Percentiles rank a stretch among this genome's conserved stretches.
Conservation (phyloP, 352 stramenopile genomes). For the Thalassiosira allenii region DNA sequence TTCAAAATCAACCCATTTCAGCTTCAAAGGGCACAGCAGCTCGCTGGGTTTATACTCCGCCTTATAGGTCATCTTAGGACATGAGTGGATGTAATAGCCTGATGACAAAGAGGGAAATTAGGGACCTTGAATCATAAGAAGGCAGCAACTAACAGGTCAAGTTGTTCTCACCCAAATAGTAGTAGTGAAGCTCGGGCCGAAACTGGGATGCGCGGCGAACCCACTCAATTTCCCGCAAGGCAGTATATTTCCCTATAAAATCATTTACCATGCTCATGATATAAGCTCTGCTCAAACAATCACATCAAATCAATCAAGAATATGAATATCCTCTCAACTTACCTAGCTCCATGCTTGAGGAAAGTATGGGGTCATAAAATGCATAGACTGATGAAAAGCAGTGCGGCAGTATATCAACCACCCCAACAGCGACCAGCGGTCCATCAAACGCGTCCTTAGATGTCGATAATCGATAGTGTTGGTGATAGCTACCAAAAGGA, state of each 20-base stretch:
- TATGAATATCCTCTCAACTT: no score
- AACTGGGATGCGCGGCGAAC: conserved; percentile 45
- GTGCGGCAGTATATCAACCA: conserved; percentile 84
- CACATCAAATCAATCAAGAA: no score
- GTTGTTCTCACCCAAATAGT: conserved; percentile 76
- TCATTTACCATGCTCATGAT: no score
- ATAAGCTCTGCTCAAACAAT: no score
- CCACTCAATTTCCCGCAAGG: conserved; percentile 86
- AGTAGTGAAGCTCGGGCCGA: conserved; percentile 67
- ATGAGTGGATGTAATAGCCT: conserved; percentile 86
- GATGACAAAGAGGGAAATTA: not conserved
- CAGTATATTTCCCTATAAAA: conserved; percentile 86
- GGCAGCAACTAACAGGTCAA: not conserved
- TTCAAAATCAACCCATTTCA: conserved; percentile 80
- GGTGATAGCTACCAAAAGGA: conserved; percentile 78
- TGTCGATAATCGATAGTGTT: conserved; percentile 84
- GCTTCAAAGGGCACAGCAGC: conserved; percentile 79
- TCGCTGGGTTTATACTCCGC: conserved; percentile 85
- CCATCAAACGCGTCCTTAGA: conserved; percentile 65
- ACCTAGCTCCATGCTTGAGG: conserved; percentile 71
- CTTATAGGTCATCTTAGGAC: conserved; percentile 88
- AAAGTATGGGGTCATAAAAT: conserved; percentile 85
- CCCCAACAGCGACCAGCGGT: conserved; percentile 85
- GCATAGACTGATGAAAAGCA: conserved; percentile 87
- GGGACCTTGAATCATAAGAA: not conserved